A percentile compares a stretch with the other conserved stretches of the same genome.
These are phyloP conservation scores for Entonaema liquescens DNA, from an alignment of 495 filamentous ascomycete genomes.

Conservation along the genomic window DNA sequence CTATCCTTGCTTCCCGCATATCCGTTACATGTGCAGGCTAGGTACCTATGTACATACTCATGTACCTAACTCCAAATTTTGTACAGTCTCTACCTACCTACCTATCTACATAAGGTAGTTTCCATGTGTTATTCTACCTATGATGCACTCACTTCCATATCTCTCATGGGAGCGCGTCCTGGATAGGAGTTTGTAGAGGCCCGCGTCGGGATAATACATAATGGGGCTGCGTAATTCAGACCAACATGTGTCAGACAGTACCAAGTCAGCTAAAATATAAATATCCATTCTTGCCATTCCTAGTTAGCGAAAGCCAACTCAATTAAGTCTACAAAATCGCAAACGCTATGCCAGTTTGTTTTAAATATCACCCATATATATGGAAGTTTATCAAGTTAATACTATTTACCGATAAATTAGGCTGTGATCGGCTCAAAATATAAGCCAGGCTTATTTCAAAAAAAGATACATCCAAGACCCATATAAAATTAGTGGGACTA, in stretches of 20 bases:
- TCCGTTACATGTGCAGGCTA: neutral
- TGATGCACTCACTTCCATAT: neutral
- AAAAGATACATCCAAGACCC: too few relatives aligned
- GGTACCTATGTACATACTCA: neutral
- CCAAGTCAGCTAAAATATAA: neutral
- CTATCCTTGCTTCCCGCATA: neutral
- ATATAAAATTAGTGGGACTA: too few relatives aligned
- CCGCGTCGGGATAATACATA: neutral
- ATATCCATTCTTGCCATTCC: too few relatives aligned
- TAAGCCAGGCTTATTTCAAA: too few relatives aligned
- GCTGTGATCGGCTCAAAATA: too few relatives aligned
- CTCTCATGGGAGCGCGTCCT: neutral
- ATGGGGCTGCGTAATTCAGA: neutral
- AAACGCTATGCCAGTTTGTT: neutral
- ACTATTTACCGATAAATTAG: too few relatives aligned
- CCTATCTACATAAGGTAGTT: too few relatives aligned
- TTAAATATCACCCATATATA: too few relatives aligned
- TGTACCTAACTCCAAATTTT: neutral
- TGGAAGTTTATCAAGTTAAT: too few relatives aligned
- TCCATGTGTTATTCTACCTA: neutral
- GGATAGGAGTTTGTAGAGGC: neutral
- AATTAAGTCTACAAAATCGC: neutral
- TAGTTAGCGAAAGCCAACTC: neutral
- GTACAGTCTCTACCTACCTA: neutral
- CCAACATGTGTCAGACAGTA: neutral